Evolutionary conservation across 768 basidiomycete genomes (phyloP).

Genomic region (Chlorophyllum brunneum): DNA sequence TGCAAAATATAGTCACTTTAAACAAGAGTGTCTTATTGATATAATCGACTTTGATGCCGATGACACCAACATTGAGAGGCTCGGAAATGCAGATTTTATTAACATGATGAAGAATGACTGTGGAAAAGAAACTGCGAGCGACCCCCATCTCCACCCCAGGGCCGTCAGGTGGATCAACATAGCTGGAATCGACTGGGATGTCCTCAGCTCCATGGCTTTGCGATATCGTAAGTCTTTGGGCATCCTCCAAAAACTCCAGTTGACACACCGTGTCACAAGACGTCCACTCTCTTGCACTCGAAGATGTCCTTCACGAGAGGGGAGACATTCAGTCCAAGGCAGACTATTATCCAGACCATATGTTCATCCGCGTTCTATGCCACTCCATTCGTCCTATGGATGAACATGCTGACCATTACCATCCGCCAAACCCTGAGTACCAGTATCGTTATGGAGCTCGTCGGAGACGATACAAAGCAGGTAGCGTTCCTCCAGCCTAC

Average conservation of each 20-base stretch:
- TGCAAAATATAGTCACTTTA: slow-evolving; percentile 46
- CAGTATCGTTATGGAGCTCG: background rate
- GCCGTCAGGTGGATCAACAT: slow-evolving; percentile 60
- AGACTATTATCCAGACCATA: slow-evolving; percentile 48
- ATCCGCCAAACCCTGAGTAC: background rate
- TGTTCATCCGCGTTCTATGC: slow-evolving; percentile 59
- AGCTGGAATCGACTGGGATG: slow-evolving; percentile 59
- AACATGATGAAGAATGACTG: slow-evolving; percentile 32
- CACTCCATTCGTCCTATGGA: slow-evolving; percentile 33
- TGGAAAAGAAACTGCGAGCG: slow-evolving; percentile 3
- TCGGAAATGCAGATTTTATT: slow-evolving; percentile 51
- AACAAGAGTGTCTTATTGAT: slow-evolving; percentile 56
- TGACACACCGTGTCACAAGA: slow-evolving; percentile 29
- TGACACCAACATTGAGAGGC: slow-evolving; percentile 36
- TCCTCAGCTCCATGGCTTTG: slow-evolving; percentile 55
- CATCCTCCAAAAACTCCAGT: slow-evolving; percentile 11
- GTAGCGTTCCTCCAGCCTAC: slow-evolving; percentile 1
- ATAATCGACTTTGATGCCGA: slow-evolving; percentile 55
- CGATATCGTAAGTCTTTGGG: slow-evolving; percentile 43
- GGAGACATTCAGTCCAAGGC: slow-evolving; percentile 45
- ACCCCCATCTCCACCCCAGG: slow-evolving; percentile 31
- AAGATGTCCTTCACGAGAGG: slow-evolving; percentile 58
- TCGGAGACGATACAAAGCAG: background rate
- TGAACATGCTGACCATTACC: background rate
- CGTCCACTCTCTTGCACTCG: slow-evolving; percentile 60